Evolutionary conservation across 805 yeast species (phyloP), one percentile per base, ranked within the genome.

Genomic region (Torulaspora indica): DNA sequence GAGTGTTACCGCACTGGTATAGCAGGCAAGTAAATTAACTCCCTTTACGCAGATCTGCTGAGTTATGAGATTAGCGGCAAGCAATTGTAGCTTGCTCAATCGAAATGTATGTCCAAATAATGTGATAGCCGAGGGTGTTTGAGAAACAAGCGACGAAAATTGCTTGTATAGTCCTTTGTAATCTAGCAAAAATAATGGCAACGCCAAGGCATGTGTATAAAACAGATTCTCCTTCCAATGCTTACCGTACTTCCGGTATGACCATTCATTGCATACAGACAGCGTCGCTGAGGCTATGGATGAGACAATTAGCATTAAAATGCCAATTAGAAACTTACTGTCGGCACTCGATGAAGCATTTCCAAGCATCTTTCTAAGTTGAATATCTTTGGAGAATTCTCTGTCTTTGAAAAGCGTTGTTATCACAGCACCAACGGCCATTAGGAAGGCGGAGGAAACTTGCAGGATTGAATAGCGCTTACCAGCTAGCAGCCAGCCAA

Each of bases 191-290:
- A 81, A 77, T 8, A 80, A 55, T 0, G 85, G 82, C 8, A 83
- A 52, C 0, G 79, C 76, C 32, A 78, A 65, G 5, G 75, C 55
- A 55, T 81, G 85, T 12, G 76, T 70, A 60, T 77, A 82, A 54
- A 84, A 83, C 35, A 84, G 58, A 28, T 75, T 71, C 52, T 83
- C 89, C 43, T 73, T 67, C 90, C 90, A 83, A 41, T 74, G 73
- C 43, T 70, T 70, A 5, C 85, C 84, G 55, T 79, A 77, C 15
- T 51, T 53, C 10, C 58, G 58, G 53, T 68, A 75, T 0, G 81
- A 71, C 38, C 60, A 60, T 54, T 83, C 88, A 33, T 73, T 73
- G 56, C 75, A 72, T 14, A 81, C 68, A 1, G 85, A 82, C 66
- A 78, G 69, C n/a, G 79, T 52, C 0, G 86, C 77, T 9, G 85